phyloP scores from a whole-genome alignment of 2,329 filamentous ascomycete species.

The Exophiala sideris region DNA sequence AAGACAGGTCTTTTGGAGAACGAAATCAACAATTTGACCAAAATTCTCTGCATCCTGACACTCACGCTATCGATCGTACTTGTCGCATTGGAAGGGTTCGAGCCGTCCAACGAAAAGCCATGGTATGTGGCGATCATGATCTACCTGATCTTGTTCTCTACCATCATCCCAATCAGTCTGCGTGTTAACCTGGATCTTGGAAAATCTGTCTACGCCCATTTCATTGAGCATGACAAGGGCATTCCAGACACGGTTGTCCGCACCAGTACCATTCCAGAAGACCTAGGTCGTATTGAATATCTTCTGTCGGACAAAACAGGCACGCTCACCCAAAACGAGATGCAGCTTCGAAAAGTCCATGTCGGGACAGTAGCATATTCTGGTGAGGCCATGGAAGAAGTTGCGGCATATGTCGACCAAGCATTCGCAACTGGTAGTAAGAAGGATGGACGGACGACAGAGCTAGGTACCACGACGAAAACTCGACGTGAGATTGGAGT shows the following conservation, averaged over 20 bases:
- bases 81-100: slow-evolving; percentile 81
- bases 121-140: slow-evolving; percentile 99
- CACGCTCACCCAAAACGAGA: slow-evolving; percentile 96
- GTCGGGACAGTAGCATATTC: slow-evolving; percentile 97
- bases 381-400: slow-evolving; percentile 98
- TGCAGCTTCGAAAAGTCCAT: slow-evolving; percentile 99
- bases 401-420: slow-evolving; percentile 78
- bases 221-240: slow-evolving; percentile 85
- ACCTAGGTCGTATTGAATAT: slow-evolving; percentile 93
- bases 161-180: slow-evolving; percentile 94
- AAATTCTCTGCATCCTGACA: slow-evolving; percentile 89
- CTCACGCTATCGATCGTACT: slow-evolving; percentile 80
- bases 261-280: slow-evolving; percentile 96
- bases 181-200: slow-evolving; percentile 96
- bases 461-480: slow-evolving; percentile 58
- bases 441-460: slow-evolving; percentile 15
- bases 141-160: slow-evolving; percentile 98
- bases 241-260: slow-evolving; percentile 91
- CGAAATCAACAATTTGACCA: slow-evolving; percentile 95
- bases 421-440: slow-evolving; percentile 60
- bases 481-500: slow-evolving; percentile 91
- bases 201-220: slow-evolving; percentile 92
- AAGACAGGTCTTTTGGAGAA: slow-evolving; percentile 92
- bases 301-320: slow-evolving; percentile 95
- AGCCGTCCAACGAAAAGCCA: slow-evolving; percentile 48